A percentile compares a stretch with the other conserved stretches of the same genome.
These are phyloP conservation scores for Phaeomoniella chlamydospora DNA, from an alignment of 2,329 filamentous ascomycete species.

Conservation along the genomic window DNA sequence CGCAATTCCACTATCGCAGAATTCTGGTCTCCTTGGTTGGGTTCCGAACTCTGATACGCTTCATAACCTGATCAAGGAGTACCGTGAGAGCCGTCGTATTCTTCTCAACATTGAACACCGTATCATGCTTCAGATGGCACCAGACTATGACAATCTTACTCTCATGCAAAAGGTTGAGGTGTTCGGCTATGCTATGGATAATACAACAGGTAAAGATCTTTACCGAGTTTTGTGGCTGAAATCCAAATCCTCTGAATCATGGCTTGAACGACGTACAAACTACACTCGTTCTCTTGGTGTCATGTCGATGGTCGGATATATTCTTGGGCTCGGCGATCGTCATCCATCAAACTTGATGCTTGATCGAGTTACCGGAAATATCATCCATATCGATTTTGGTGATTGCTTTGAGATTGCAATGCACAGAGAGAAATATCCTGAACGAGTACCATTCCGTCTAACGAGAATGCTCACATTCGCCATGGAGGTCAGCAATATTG, in stretches of 20 bases:
- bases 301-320: constrained; percentile 99
- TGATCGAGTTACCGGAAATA: constrained; percentile 87
- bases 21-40: constrained; percentile 89
- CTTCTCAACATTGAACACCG: constrained; percentile 97
- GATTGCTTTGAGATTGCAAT: constrained; percentile 99
- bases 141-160: constrained; percentile 95
- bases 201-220: constrained; percentile 95
- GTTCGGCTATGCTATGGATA: constrained; percentile 96
- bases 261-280: constrained; percentile 95
- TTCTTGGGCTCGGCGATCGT: constrained; percentile 86
- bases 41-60: constrained; percentile 95
- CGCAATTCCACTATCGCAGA: constrained; percentile 92
- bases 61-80: constrained; percentile 92
- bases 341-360: constrained; percentile 98
- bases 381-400: constrained; percentile 97
- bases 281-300: constrained; percentile 94
- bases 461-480: constrained; percentile 98
- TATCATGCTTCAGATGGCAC: constrained; percentile 99
- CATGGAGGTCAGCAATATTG: constrained; percentile 99
- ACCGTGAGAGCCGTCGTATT: constrained; percentile 93
- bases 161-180: constrained; percentile 99
- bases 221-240: constrained; percentile 98
- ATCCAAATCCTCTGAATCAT: constrained; percentile 94
- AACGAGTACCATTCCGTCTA: constrained; percentile 91
- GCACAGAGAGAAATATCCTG: constrained; percentile 98